Evolutionary conservation across 2,329 filamentous ascomycete genomes (phyloP).

Genomic region (Fusarium temperatum): DNA sequence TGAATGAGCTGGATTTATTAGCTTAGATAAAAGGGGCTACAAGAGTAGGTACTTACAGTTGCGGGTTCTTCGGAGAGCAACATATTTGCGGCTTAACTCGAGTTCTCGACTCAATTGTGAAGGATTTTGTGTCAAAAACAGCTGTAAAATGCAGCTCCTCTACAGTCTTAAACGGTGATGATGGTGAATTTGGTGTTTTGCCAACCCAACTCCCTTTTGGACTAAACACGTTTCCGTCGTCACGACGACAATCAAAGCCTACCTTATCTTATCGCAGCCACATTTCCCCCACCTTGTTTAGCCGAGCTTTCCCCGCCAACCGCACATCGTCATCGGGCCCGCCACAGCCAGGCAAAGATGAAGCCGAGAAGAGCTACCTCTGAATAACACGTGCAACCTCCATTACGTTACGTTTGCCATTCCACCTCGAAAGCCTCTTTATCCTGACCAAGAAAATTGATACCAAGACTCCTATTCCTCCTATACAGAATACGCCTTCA

Average conservation of each 20-base stretch:
- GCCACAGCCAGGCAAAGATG: slow-evolving; percentile 32
- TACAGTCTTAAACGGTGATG: not conserved
- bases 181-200: slow-evolving; percentile 17
- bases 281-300: not conserved
- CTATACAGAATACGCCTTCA: not conserved
- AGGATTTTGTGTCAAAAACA: not conserved
- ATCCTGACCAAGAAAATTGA: not conserved
- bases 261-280: not conserved
- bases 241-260: slow-evolving; percentile 44
- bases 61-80: slow-evolving; percentile 94
- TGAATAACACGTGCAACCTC: slow-evolving; percentile 24
- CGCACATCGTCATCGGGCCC: slow-evolving; percentile 40
- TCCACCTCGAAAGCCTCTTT: not conserved
- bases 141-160: not conserved
- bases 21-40: not conserved
- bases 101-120: not conserved
- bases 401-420: not conserved
- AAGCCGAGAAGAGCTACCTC: slow-evolving; percentile 29
- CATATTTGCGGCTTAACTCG: slow-evolving; percentile 66
- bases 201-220: slow-evolving; percentile 1
- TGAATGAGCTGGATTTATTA: slow-evolving; percentile 75
- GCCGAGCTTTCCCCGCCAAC: slow-evolving; percentile 34
- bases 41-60: slow-evolving; percentile 64
- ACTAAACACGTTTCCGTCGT: slow-evolving; percentile 33
- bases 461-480: not conserved